phyloP scores from a whole-genome alignment of 257 asterid genomes.

The Solanum bukasovii region DNA sequence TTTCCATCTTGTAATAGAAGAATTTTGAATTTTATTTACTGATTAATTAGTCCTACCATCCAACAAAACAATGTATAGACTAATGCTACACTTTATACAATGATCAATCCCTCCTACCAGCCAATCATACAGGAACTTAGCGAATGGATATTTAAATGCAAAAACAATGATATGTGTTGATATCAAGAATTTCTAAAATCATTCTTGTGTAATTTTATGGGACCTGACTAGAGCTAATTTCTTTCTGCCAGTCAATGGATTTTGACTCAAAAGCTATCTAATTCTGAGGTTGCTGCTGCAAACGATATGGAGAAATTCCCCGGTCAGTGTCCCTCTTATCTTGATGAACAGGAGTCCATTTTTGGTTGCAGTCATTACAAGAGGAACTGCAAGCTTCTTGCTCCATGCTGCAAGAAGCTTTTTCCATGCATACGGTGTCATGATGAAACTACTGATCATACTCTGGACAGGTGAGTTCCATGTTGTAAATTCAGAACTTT shows the following conservation, averaged over 20 bases:
- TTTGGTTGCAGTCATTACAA: conserved; percentile 80
- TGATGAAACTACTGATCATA: conserved; percentile 69
- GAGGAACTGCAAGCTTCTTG: conserved; percentile 70
- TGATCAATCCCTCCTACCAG: neutral
- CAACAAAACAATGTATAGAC: neutral
- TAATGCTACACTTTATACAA: neutral
- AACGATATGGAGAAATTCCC: conserved; percentile 37
- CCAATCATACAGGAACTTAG: neutral
- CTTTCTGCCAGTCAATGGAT: conserved; percentile 53
- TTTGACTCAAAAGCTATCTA: conserved; percentile 41
- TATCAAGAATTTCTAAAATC: neutral
- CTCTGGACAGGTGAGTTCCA: conserved; percentile 53
- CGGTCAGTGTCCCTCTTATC: conserved; percentile 58
- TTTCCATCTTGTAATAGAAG: neutral
- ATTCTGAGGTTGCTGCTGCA: conserved; percentile 21
- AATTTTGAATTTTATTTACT: neutral
- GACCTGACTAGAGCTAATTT: neutral
- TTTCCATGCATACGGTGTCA: conserved; percentile 88
- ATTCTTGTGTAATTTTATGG: neutral
- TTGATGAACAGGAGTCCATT: conserved; percentile 26
- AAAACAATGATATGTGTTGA: neutral
- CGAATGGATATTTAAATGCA: neutral
- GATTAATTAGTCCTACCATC: neutral
- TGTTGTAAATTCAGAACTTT: neutral
- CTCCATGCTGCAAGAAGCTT: conserved; percentile 73